These are phyloP conservation scores for Rhizophagus sp. DNA, from an alignment of 192 early-diverging fungal genomes.

Conservation along the genomic window DNA sequence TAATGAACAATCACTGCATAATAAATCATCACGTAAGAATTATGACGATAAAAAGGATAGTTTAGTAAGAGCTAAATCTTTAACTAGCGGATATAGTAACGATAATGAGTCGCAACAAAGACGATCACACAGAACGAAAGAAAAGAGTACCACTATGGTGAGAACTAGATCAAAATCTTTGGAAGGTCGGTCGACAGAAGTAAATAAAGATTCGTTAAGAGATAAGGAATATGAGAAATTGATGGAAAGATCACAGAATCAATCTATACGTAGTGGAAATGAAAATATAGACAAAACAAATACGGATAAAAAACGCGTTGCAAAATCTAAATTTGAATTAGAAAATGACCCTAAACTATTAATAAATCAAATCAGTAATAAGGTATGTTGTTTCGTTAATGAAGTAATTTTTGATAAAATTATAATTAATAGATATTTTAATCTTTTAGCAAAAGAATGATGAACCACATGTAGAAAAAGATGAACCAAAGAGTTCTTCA, in stretches of 20 bases:
- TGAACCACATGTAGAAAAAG: background rate
- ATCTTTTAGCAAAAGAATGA: background rate
- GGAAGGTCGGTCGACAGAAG: background rate
- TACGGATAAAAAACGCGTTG: background rate
- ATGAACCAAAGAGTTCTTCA: background rate
- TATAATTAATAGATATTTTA: too few relatives aligned
- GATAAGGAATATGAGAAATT: background rate
- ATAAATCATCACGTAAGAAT: background rate
- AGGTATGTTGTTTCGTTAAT: background rate
- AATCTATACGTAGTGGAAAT: background rate
- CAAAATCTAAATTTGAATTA: background rate
- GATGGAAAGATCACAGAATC: background rate
- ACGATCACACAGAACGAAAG: background rate
- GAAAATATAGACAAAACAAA: background rate
- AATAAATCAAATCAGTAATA: background rate
- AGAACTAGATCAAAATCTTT: background rate
- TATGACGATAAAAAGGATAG: background rate
- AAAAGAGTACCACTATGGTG: background rate
- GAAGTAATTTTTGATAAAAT: background rate
- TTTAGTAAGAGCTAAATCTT: background rate
- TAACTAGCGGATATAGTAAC: background rate
- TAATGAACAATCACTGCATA: background rate
- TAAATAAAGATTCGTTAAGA: background rate
- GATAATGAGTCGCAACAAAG: background rate
- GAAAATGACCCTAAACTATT: background rate